Evolutionary conservation across 768 basidiomycete genomes (phyloP).

Genomic region (Naganishia vishniacii): DNA sequence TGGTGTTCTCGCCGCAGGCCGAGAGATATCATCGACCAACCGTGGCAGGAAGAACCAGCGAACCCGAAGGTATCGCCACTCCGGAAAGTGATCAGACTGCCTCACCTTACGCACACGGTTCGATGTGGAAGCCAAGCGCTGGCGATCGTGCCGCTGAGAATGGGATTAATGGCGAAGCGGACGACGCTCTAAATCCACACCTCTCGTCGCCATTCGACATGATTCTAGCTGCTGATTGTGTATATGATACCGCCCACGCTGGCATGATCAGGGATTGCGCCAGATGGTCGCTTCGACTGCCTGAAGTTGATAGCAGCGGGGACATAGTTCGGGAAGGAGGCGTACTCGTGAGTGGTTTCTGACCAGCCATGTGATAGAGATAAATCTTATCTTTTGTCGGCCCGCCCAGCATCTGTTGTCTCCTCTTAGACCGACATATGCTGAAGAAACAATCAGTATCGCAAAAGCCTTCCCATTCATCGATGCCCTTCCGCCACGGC

Average conservation of each 20-base stretch:
- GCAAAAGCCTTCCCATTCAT: constrained; percentile 40
- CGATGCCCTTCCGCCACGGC: constrained; percentile 9
- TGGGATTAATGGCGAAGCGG: constrained; percentile 26
- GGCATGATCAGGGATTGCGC: constrained; percentile 41
- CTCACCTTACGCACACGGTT: constrained; percentile 3
- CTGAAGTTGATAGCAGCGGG: constrained; percentile 30
- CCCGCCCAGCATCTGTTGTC: constrained; percentile 44
- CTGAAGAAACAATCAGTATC: constrained; percentile 45
- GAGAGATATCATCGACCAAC: constrained; percentile 12
- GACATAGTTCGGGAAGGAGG: constrained; percentile 35
- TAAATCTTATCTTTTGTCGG: too few relatives aligned
- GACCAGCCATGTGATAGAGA: too few relatives aligned
- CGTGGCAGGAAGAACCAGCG: background rate
- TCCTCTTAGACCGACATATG: constrained; percentile 45
- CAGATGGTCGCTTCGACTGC: constrained; percentile 38
- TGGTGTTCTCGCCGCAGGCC: constrained; percentile 35
- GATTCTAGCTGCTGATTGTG: constrained; percentile 46
- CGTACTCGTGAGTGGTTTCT: constrained; percentile 39
- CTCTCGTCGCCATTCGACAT: constrained; percentile 39
- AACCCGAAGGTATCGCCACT: too few relatives aligned
- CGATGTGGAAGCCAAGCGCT: constrained; percentile 10
- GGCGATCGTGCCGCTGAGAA: background rate
- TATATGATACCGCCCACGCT: constrained; percentile 47
- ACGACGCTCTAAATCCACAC: background rate
- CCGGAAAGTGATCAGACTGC: background rate